Evolutionary conservation across 768 basidiomycete genomes (phyloP).

Genomic region (Galerina marginata): DNA sequence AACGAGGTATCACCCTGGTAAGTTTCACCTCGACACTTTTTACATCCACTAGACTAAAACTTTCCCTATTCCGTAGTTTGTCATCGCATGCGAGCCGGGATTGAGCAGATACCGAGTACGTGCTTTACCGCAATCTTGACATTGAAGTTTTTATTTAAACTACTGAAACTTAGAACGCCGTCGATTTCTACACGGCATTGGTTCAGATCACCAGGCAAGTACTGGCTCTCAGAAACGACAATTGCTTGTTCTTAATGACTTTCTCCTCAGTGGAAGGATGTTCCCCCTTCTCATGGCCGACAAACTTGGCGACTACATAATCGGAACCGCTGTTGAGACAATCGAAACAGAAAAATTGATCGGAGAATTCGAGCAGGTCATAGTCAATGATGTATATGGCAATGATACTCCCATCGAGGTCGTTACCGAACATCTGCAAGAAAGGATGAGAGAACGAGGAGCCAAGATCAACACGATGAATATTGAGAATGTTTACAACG

Average conservation of each 20-base stretch:
- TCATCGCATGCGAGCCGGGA: conserved; percentile 59
- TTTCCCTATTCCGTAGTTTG: conserved; percentile 42
- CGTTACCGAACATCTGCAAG: conserved; percentile 27
- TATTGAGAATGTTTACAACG: conserved; percentile 30
- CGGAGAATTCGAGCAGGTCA: conserved; percentile 29
- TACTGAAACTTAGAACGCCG: conserved; percentile 22
- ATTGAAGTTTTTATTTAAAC: not conserved
- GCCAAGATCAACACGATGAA: conserved; percentile 30
- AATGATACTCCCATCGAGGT: conserved; percentile 26
- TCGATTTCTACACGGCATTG: conserved; percentile 36
- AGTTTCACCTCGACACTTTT: conserved; percentile 11
- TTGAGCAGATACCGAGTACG: conserved; percentile 26
- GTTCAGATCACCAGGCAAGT: conserved; percentile 29
- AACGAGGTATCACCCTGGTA: conserved; percentile 57
- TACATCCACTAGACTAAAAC: conserved; percentile 1
- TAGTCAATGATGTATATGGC: conserved; percentile 33
- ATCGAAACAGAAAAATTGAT: conserved; percentile 35
- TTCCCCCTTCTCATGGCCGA: conserved; percentile 34
- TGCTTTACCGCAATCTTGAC: not conserved
- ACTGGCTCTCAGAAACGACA: not conserved
- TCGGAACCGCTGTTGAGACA: conserved; percentile 35
- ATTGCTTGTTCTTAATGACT: not conserved
- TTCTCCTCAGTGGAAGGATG: conserved; percentile 25
- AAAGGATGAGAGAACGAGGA: conserved; percentile 23
- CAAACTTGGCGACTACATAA: conserved; percentile 35